Evolutionary conservation across 495 filamentous ascomycete genomes (phyloP).

Genomic region (Lasiosphaeria hispida): DNA sequence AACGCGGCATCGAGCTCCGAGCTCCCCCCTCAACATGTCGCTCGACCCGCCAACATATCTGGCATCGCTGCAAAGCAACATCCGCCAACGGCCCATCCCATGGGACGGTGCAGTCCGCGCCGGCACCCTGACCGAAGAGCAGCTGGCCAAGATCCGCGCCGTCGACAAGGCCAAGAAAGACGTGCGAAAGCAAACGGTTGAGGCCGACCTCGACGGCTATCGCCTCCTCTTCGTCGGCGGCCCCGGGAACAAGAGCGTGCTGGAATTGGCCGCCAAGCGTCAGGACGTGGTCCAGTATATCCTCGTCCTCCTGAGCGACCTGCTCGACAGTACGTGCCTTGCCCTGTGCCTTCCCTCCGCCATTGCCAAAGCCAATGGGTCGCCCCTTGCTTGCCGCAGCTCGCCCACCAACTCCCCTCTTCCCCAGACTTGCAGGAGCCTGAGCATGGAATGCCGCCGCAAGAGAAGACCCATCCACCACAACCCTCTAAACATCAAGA

Average conservation of each 20-base stretch:
- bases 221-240: constrained; percentile 71
- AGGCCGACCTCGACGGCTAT: constrained; percentile 75
- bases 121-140: constrained; percentile 88
- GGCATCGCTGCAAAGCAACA: constrained; percentile 88
- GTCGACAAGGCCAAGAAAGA: constrained; percentile 95
- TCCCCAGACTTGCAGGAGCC: too few species aligned
- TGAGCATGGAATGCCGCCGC: too few species aligned
- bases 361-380: neutral
- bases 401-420: too few species aligned
- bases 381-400: too few species aligned
- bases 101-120: constrained; percentile 97
- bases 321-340: constrained; percentile 69
- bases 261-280: constrained; percentile 74
- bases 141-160: constrained; percentile 94
- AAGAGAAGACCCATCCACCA: too few species aligned
- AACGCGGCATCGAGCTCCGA: constrained; percentile 7
- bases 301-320: constrained; percentile 81
- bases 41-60: constrained; percentile 90
- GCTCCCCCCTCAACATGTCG: constrained; percentile 49
- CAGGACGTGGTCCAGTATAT: constrained; percentile 93
- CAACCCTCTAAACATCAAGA: neutral
- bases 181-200: constrained; percentile 70
- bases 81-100: constrained; percentile 87
- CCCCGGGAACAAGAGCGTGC: constrained; percentile 66
- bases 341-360: constrained; percentile 7